phyloP scores from a whole-genome alignment of 176 grass and related monocot species.

The Oryza brachyantha region DNA sequence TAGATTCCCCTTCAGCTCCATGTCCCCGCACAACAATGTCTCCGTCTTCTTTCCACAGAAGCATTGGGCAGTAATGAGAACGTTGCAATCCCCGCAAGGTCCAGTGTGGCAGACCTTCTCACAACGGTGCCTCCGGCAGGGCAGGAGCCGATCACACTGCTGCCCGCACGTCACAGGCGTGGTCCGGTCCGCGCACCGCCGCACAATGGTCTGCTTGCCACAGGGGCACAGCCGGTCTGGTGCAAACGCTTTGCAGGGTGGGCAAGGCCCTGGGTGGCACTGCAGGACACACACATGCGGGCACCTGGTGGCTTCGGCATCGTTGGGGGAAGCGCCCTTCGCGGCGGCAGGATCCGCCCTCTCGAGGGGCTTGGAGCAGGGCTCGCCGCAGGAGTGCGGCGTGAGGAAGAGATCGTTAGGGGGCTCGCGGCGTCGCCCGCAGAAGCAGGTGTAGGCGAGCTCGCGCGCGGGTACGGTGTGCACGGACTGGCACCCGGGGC shows the following conservation, averaged over 20 bases:
- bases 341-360: not conserved
- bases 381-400: constrained; percentile 90
- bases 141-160: constrained; percentile 52
- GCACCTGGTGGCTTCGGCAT: constrained; percentile 39
- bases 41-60: constrained; percentile 80
- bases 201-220: constrained; percentile 64
- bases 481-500: constrained; percentile 89
- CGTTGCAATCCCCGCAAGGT: constrained; percentile 56
- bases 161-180: constrained; percentile 72
- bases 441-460: constrained; percentile 86
- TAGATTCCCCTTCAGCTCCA: constrained; percentile 63
- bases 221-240: constrained; percentile 66
- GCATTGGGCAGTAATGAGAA: constrained; percentile 49
- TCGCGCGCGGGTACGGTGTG: constrained; percentile 46
- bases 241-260: constrained; percentile 92
- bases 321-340: constrained; percentile 6
- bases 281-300: constrained; percentile 90
- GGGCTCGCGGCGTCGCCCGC: constrained; percentile 52
- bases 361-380: constrained; percentile 68
- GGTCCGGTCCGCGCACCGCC: constrained; percentile 65
- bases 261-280: constrained; percentile 88
- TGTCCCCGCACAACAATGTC: constrained; percentile 66
- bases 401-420: constrained; percentile 81
- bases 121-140: constrained; percentile 61
- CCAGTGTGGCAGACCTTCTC: constrained; percentile 80